A percentile compares a stretch with the other conserved stretches of the same genome.
Conservation (phyloP, 2,329 filamentous ascomycete genomes). For the Hirsutella minnesotensis region DNA sequence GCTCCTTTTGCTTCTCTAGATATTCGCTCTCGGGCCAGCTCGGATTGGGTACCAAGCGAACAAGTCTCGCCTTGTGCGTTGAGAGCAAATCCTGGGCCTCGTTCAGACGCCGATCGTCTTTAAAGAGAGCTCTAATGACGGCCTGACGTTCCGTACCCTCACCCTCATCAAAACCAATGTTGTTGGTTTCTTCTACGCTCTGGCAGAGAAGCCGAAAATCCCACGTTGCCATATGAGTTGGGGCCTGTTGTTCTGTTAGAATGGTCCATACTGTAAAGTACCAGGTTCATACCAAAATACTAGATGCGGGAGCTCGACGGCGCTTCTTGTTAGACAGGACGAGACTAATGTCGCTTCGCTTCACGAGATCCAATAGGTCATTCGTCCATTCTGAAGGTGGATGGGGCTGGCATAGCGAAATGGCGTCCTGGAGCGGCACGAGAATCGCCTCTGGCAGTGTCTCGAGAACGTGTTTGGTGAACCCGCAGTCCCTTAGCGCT, state of each 20-base stretch:
- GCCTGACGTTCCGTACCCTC: constrained; percentile 74
- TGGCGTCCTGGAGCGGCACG: constrained; percentile 69
- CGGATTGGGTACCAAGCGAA: constrained; percentile 64
- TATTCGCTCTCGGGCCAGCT: constrained; percentile 78
- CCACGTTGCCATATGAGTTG: constrained; percentile 54
- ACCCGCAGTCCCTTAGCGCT: constrained; percentile 57
- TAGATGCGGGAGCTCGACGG: constrained; percentile 19
- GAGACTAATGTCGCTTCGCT: constrained; percentile 68
- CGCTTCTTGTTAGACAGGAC: constrained; percentile 37
- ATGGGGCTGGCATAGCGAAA: constrained; percentile 71
- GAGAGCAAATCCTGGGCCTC: constrained; percentile 81
- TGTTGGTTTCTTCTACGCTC: constrained; percentile 46
- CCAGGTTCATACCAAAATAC: constrained; percentile 23
- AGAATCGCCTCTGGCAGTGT: constrained; percentile 78
- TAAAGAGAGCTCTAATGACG: constrained; percentile 79
- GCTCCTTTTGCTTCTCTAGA: constrained; percentile 81
- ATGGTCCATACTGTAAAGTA: not conserved
- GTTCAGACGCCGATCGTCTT: constrained; percentile 77
- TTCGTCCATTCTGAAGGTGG: constrained; percentile 68
- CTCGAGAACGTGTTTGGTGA: constrained; percentile 58
- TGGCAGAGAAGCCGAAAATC: constrained; percentile 73
- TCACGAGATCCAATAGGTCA: constrained; percentile 61
- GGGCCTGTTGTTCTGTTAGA: constrained; percentile 25
- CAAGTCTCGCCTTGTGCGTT: constrained; percentile 65
- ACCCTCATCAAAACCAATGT: constrained; percentile 58